Evolutionary conservation across 108 stramenopile species (phyloP).

Genomic region (Skeletonema potamos): DNA sequence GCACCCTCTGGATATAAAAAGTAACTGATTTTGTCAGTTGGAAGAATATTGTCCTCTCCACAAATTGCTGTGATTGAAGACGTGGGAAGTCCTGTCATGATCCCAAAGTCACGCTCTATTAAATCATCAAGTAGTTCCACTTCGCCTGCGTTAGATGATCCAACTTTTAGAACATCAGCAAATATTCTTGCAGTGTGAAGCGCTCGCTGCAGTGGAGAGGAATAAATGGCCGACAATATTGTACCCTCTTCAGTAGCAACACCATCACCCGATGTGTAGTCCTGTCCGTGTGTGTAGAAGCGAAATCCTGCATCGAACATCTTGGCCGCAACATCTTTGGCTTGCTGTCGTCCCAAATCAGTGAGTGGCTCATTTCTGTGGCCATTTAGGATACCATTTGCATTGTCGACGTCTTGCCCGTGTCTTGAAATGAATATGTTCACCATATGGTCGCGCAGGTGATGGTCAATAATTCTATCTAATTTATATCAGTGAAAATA

Average conservation of each 20-base stretch:
- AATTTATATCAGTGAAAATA: no score
- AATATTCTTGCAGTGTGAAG: slow-evolving; percentile 50
- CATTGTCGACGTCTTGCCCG: slow-evolving; percentile 56
- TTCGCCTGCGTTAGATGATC: not conserved
- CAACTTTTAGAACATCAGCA: slow-evolving; percentile 9
- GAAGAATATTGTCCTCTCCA: slow-evolving; percentile 23
- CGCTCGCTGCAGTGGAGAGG: slow-evolving; percentile 52
- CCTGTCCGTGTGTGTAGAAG: no score
- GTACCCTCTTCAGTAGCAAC: not conserved
- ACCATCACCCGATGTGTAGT: not conserved
- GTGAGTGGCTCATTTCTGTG: slow-evolving; percentile 50
- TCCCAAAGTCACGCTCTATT: slow-evolving; percentile 53
- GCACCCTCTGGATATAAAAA: slow-evolving; percentile 52
- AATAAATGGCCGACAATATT: slow-evolving; percentile 39
- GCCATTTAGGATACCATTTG: slow-evolving; percentile 55
- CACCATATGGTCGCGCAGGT: slow-evolving; percentile 7
- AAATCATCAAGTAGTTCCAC: slow-evolving; percentile 37
- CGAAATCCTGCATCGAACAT: slow-evolving; percentile 35
- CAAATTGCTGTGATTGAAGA: slow-evolving; percentile 44
- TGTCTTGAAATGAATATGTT: slow-evolving; percentile 53
- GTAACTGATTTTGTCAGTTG: slow-evolving; percentile 49
- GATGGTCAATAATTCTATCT: no score
- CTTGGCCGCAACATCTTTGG: slow-evolving; percentile 35
- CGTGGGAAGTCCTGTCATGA: slow-evolving; percentile 48
- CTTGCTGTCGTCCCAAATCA: slow-evolving; percentile 39